phyloP scores from a whole-genome alignment of 2,329 filamentous ascomycete species.

The Nemania diffusa region DNA sequence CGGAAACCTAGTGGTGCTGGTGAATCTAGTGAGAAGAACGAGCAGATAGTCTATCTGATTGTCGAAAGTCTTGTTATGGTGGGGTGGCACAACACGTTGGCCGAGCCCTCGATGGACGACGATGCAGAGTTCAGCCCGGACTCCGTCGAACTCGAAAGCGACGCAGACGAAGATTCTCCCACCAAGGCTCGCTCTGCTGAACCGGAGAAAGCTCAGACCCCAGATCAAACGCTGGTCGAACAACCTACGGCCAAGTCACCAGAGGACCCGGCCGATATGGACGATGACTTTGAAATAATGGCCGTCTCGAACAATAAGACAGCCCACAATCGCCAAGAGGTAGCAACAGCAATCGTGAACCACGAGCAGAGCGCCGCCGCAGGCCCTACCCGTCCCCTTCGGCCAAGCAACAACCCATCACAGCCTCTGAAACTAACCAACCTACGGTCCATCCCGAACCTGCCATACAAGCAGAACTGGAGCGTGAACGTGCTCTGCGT shows the following conservation, averaged over 20 bases:
- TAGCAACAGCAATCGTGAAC: conserved; percentile 18
- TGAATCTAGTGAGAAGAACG: conserved; percentile 7
- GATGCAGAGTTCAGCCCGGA: conserved; percentile 9
- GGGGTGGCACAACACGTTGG: conserved; percentile 60
- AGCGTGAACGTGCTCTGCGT: conserved; percentile 65
- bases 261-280: conserved; percentile 42
- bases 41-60: conserved; percentile 57
- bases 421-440: conserved; percentile 63
- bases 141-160: background rate
- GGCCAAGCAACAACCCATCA: conserved; percentile 55
- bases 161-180: background rate
- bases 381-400: conserved; percentile 44
- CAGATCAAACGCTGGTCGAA: conserved; percentile 6
- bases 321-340: conserved; percentile 37
- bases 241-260: conserved; percentile 15
- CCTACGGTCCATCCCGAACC: conserved; percentile 60
- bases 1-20: conserved; percentile 30
- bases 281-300: conserved; percentile 56
- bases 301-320: conserved; percentile 42
- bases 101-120: conserved; percentile 41
- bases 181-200: background rate
- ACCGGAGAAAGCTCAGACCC: background rate
- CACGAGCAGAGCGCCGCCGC: conserved; percentile 20
- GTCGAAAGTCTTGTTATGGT: conserved; percentile 58
- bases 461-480: conserved; percentile 69